Evolutionary conservation across 2,329 filamentous ascomycete genomes (phyloP), one percentile per base, ranked within the genome.

Genomic region (Claviceps capensis): DNA sequence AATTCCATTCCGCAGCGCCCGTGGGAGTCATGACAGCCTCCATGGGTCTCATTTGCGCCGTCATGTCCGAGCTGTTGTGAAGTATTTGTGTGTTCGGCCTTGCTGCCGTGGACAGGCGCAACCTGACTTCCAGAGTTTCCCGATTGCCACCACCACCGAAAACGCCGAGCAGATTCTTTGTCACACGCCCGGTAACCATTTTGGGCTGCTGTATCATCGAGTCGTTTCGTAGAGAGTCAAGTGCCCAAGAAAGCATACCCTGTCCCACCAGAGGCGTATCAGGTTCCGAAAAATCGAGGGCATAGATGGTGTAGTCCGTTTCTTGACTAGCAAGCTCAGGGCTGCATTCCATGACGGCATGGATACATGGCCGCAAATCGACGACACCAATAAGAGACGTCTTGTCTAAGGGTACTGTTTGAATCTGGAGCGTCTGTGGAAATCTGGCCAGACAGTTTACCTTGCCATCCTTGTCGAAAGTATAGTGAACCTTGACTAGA

Each of bases 261-360:
- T 98, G 91, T 22, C 93, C 93, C 23, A 96, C 91, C 52, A 97
- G 76, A 50, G 94, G 93, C 17, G 84, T 88, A 63, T 96, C 90
- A 57, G 87, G 86, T 69, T 98, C 93, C 13, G 93, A 96, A 67
- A 91, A 97, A 67, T 98, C 93, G 71, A 88, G 88, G 34, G 91
- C 89, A 69, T 98, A 98, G 52, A 98, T 83, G n/a, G 89, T 93
- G 69, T 93, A 98, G 70, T 98, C 90, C 67, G 79, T 71, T 71
- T 69, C 85, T 65, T 73, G 85, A 74, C 63, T 79, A 8, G 61
- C 60, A 46, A 98, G 77, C 69, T 98, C 93, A 40, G 93, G 93
- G 64, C 93, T 97, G 71, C 76, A 79, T 52, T 80, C 72, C 23
- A 74, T 72, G 54, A 98, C 84, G 52, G 90, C 87, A 65, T 91